Base-by-base conservation (phyloP, 352 stramenopile genomes). In the Pythium monospermum region DNA sequence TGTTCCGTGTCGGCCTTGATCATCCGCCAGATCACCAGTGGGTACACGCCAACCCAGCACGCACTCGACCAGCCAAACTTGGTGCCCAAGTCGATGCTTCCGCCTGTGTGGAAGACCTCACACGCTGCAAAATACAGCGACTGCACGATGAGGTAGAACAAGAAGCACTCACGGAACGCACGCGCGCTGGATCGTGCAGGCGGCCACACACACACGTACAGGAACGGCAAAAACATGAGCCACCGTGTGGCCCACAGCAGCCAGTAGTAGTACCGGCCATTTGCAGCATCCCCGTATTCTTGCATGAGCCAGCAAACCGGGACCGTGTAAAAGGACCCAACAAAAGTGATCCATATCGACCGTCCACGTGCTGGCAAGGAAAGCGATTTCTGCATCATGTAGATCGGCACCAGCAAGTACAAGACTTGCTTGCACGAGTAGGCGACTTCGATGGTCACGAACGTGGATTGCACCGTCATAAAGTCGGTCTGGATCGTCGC, bases 1-100 rank as follows among this genome's bases (percentile, higher is more conserved):
- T 90, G 70, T 36, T 70, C 67, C 8, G 78, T 90, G 44, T 90
- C 78, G 4, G 76, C 78, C 19, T 71, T 74, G 12, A 91, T 57
- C 18, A 88, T 62, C 42, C 76, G 64, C 76, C 74, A 91, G 49
- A 91, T 76, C 4, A 85, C 68, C 7, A 87, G 55, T 15, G 83
- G 83, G 19, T 64, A 69, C 8, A 85, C 36, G 0, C 68, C 66
- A 11, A 61, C 69, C 66, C 73, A 90, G 22, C 75, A 65, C 42
- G 83, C 53, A 19, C 64, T 59, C 5, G 51, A 50, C 10, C 75
- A 69, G 18, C 49, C 66, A 28, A 80, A 42, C 0, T 41, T 57
- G 35, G 73, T 74, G 6, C 57, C 51, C 15, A 37, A 35, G 13
- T 85, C 50, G 37, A 57, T 15, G 4, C 59, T 21, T 6, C 46